Conservation (phyloP, 2,329 filamentous ascomycete species). For the Pseudogymnoascus sp. region DNA sequence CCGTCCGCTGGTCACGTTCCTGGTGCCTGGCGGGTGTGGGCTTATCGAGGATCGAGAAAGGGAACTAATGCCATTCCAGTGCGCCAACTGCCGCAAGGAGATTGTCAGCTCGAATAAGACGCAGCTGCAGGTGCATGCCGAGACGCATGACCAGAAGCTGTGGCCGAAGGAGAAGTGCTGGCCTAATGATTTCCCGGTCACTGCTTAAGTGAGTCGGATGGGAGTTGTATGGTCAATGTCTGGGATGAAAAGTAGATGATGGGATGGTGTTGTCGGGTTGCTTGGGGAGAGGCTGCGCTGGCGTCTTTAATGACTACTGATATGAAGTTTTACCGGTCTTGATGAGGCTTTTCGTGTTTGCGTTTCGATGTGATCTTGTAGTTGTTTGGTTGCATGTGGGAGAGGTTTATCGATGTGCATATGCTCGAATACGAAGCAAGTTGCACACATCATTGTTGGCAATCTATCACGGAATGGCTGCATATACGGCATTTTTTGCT, state of each 20-base stretch:
- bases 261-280: background rate
- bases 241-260: background rate
- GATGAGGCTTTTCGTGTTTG: background rate
- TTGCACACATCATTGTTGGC: background rate
- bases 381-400: background rate
- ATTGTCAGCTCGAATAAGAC: conserved; percentile 44
- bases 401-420: background rate
- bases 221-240: background rate
- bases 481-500: background rate
- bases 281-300: background rate
- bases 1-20: background rate
- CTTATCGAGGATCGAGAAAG: conserved; percentile 13
- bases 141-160: conserved; percentile 40
- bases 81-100: conserved; percentile 44
- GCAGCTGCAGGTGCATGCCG: conserved; percentile 46
- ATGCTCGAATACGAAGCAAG: background rate
- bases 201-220: conserved; percentile 12
- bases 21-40: background rate
- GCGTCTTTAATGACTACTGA: conserved; percentile 6
- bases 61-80: conserved; percentile 29
- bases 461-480: background rate
- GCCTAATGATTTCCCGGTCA: conserved; percentile 40
- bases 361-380: background rate
- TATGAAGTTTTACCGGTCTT: background rate
- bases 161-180: conserved; percentile 55